phyloP scores from a whole-genome alignment of 805 yeast species.

The Wickerhamiella occidentalis region DNA sequence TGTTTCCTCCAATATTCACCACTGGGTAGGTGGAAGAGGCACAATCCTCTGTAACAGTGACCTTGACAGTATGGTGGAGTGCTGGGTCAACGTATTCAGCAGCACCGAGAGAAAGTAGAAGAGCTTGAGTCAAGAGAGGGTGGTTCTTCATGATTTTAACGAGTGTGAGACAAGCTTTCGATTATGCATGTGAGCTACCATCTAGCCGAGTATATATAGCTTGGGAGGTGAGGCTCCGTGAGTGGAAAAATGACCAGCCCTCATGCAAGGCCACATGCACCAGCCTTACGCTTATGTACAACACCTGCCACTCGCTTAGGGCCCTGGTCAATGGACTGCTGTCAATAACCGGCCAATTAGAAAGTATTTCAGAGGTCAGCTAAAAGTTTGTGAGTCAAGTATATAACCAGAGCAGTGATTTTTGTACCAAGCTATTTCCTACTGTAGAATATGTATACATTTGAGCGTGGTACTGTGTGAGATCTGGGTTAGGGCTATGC shows the following conservation, averaged over 20 bases:
- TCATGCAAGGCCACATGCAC: constrained; percentile 4
- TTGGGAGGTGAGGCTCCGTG: background rate
- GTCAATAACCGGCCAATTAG: no score
- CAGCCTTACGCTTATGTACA: constrained; percentile 3
- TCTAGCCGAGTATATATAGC: background rate
- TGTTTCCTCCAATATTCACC: constrained; percentile 21
- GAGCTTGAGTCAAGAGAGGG: constrained; percentile 1
- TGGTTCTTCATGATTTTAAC: background rate
- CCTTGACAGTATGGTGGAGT: constrained; percentile 20
- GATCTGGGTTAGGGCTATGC: background rate
- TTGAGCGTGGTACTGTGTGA: no score
- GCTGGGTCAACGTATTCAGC: constrained; percentile 21
- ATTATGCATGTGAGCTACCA: background rate
- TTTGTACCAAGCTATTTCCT: no score
- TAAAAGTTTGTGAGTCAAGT: no score
- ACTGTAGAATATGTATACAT: no score
- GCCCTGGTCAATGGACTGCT: no score
- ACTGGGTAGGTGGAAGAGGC: constrained; percentile 19
- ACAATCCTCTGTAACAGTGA: constrained; percentile 20
- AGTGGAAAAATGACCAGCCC: background rate
- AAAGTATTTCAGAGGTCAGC: no score
- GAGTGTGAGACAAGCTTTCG: background rate
- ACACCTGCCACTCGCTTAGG: background rate
- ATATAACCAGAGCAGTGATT: no score
- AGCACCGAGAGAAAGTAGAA: constrained; percentile 8